Conservation (phyloP, 345 rosid species). For the Rubroshorea leprosula region DNA sequence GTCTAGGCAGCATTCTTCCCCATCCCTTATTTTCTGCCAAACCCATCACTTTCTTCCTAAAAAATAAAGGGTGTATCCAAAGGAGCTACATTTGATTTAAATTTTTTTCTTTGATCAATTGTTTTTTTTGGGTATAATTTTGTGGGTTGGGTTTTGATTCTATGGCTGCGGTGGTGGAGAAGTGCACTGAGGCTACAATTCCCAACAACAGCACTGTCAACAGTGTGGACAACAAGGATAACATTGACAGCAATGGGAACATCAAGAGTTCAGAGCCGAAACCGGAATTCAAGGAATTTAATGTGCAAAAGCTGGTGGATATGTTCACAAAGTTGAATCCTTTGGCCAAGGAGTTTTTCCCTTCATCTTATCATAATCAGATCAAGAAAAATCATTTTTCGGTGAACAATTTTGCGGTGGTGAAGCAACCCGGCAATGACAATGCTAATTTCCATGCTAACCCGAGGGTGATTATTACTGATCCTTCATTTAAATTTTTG, state of each 20-base stretch:
- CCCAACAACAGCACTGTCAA: conserved; percentile 9
- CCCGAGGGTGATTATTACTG: conserved; percentile 37
- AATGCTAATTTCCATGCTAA: conserved; percentile 5
- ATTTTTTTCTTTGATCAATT: not conserved
- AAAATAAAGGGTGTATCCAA: conserved; percentile 2
- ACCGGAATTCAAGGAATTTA: conserved; percentile 48
- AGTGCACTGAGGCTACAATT: conserved; percentile 38
- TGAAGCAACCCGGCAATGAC: conserved; percentile 25
- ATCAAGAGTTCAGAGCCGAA: conserved; percentile 32
- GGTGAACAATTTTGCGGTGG: conserved; percentile 26
- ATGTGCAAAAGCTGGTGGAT: conserved; percentile 62
- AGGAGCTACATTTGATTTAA: not conserved
- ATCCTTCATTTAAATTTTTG: conserved; percentile 7
- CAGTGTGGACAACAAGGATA: not conserved
- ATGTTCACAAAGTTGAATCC: conserved; percentile 87
- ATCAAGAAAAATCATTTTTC: conserved; percentile 21
- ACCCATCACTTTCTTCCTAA: conserved; percentile 8
- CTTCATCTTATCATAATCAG: conserved; percentile 40
- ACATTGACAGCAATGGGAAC: not conserved
- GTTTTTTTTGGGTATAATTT: not conserved
- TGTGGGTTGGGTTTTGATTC: conserved; percentile 13
- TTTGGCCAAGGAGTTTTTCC: conserved; percentile 75
- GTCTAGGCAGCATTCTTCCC: conserved; percentile 2
- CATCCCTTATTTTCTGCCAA: not conserved
- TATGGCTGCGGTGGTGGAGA: conserved; percentile 75